These are phyloP conservation scores for Colletotrichum neosansevieriae DNA, from an alignment of 2,329 filamentous ascomycete genomes.

Conservation along the genomic window DNA sequence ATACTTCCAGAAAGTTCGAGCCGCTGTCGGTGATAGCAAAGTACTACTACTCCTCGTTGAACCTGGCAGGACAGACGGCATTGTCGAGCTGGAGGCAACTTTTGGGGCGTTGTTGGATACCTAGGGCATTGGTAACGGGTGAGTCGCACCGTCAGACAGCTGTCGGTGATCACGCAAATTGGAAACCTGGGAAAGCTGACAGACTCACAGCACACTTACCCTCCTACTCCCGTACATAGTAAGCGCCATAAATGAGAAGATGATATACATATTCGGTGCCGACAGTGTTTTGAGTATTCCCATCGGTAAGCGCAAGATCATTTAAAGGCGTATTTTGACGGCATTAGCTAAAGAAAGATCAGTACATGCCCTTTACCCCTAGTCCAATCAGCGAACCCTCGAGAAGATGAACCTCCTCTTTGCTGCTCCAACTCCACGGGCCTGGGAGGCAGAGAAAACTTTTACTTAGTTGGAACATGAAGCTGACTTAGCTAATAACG, in stretches of 20 bases:
- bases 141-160: not conserved
- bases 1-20: constrained; percentile 51
- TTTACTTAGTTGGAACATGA: not conserved
- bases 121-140: not conserved
- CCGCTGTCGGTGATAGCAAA: constrained; percentile 51
- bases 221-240: not conserved
- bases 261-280: not conserved
- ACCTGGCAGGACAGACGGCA: constrained; percentile 48
- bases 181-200: not conserved
- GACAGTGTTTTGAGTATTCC: not conserved
- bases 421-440: not conserved
- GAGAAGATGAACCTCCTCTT: not conserved
- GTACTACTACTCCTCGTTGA: constrained; percentile 49
- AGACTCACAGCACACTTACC: rapidly evolving
- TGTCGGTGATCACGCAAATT: too few relatives aligned
- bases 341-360: rapidly evolving
- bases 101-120: not conserved
- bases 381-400: not conserved
- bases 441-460: not conserved
- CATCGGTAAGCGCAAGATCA: not conserved
- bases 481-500: not conserved
- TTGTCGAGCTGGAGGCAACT: constrained; percentile 39
- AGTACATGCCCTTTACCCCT: not conserved
- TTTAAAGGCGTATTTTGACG: too few relatives aligned
- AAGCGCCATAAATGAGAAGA: not conserved